Conservation (phyloP, 192 early-diverging fungal genomes). For the Haplosporangium gracile region DNA sequence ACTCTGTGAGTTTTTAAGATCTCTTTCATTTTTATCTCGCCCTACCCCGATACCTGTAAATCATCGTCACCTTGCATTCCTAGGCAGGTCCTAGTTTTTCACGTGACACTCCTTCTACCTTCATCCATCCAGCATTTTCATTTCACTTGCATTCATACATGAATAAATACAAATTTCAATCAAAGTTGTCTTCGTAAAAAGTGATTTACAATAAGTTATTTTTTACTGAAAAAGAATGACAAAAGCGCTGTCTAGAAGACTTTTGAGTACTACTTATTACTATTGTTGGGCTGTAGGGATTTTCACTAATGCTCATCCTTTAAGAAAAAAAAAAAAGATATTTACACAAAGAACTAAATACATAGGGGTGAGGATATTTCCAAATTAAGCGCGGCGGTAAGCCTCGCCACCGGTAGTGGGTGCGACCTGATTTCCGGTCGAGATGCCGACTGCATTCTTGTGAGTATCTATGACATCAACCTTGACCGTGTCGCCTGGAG, state of each 20-base stretch:
- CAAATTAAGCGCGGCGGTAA: not conserved
- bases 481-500: conserved; percentile 4
- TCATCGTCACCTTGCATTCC: not conserved
- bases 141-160: not conserved
- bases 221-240: not conserved
- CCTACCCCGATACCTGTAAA: not conserved
- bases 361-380: not conserved
- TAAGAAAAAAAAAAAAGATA: not conserved
- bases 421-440: not conserved
- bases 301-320: too few species aligned
- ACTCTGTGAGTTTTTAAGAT: not conserved
- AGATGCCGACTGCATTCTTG: not conserved
- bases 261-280: not conserved
- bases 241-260: not conserved
- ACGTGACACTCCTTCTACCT: not conserved
- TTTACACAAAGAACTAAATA: not conserved
- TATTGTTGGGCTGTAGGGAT: not conserved
- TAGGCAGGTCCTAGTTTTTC: not conserved
- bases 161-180: not conserved
- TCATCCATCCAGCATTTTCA: not conserved
- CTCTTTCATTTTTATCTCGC: too few species aligned
- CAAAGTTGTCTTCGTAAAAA: not conserved
- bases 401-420: not conserved
- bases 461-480: conserved; percentile 8
- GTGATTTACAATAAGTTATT: not conserved